Conservation (phyloP, 2,329 filamentous ascomycete species). For the Fusarium multiceps region DNA sequence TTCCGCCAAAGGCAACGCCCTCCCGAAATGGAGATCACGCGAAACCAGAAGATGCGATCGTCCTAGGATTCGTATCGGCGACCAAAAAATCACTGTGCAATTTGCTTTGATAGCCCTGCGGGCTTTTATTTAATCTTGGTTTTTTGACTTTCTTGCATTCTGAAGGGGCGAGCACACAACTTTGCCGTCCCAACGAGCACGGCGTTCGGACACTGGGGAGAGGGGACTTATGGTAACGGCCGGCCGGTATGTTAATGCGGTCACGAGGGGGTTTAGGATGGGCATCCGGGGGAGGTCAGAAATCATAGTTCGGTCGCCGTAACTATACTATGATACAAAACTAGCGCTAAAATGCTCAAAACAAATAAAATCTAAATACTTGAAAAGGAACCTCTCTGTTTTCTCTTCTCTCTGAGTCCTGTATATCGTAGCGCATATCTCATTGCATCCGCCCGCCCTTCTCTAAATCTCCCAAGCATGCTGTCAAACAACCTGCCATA, state of each 20-base stretch:
- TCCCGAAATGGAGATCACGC: slow-evolving; percentile 20
- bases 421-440: slow-evolving; percentile 42
- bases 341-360: slow-evolving; percentile 3
- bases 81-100: slow-evolving; percentile 38
- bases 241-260: slow-evolving; percentile 33
- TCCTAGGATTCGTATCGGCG: slow-evolving; percentile 19
- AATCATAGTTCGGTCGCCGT: background rate
- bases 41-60: slow-evolving; percentile 26
- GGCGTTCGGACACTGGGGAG: slow-evolving; percentile 48
- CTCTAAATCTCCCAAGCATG: slow-evolving; percentile 6
- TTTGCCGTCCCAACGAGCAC: slow-evolving; percentile 46
- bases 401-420: slow-evolving; percentile 13
- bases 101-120: slow-evolving; percentile 31
- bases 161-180: slow-evolving; percentile 38
- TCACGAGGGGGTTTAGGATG: slow-evolving; percentile 5
- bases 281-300: background rate
- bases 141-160: slow-evolving; percentile 39
- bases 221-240: slow-evolving; percentile 33
- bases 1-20: slow-evolving; percentile 39
- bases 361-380: slow-evolving; percentile 13
- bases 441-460: slow-evolving; percentile 29
- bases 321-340: slow-evolving; percentile 3
- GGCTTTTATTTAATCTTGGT: slow-evolving; percentile 37
- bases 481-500: slow-evolving; percentile 13
- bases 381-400: slow-evolving; percentile 12